These are phyloP conservation scores for Erysimum cheiranthoides DNA, from an alignment of 345 rosid genomes.

Conservation along the genomic window DNA sequence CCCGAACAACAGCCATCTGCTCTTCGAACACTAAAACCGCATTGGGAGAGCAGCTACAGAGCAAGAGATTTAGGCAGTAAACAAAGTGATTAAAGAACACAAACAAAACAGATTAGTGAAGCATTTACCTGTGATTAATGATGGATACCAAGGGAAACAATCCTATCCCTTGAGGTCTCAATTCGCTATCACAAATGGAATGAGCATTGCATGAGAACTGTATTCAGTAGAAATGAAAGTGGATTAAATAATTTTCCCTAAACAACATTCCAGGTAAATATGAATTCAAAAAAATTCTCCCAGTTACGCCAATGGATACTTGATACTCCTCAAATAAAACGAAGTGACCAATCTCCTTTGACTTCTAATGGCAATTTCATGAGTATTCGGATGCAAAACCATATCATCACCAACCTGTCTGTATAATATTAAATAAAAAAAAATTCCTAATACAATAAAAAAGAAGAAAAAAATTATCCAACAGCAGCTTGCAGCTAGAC, in stretches of 20 bases:
- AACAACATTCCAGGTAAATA: constrained; percentile 13
- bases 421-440: constrained; percentile 1
- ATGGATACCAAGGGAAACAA: constrained; percentile 86
- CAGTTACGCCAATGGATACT: neutral
- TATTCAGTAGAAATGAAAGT: constrained; percentile 34
- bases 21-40: constrained; percentile 86
- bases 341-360: constrained; percentile 13
- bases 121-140: constrained; percentile 85
- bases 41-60: constrained; percentile 86
- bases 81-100: constrained; percentile 10
- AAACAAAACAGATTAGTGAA: constrained; percentile 15
- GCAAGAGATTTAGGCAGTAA: constrained; percentile 37
- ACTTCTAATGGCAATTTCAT: neutral
- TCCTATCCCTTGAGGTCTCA: constrained; percentile 90
- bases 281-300: neutral
- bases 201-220: constrained; percentile 99
- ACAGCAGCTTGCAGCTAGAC: constrained; percentile 12
- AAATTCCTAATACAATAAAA: neutral
- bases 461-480: neutral
- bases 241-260: neutral
- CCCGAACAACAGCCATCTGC: constrained; percentile 74
- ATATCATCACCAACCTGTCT: constrained; percentile 8
- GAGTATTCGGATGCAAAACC: constrained; percentile 10
- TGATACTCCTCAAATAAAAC: neutral
- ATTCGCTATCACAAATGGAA: constrained; percentile 84